Evolutionary conservation across 108 stramenopile genomes (phyloP).

Genomic region (Cyclotella baltica): DNA sequence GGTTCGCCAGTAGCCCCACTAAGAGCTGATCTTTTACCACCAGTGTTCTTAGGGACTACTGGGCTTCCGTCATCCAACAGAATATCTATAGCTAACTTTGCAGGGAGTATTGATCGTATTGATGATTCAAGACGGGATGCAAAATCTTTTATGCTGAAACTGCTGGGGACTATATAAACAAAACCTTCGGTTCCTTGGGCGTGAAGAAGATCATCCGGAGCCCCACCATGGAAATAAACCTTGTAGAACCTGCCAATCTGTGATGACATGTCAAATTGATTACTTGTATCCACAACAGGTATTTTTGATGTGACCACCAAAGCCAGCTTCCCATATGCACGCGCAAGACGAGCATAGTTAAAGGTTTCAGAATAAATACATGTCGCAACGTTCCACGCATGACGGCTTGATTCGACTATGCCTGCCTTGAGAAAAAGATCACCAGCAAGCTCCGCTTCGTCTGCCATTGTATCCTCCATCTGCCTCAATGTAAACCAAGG

Average conservation of each 20-base stretch:
- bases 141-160: conserved; percentile 73
- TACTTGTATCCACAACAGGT: conserved; percentile 76
- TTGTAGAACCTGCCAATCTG: conserved; percentile 86
- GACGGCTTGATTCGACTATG: conserved; percentile 84
- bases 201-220: conserved; percentile 87
- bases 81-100: conserved; percentile 83
- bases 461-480: conserved; percentile 87
- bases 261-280: conserved; percentile 71
- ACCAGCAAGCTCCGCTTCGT: conserved; percentile 84
- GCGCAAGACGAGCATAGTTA: conserved; percentile 78
- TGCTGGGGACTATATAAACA: conserved; percentile 77
- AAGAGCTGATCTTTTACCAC: conserved; percentile 47
- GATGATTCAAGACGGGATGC: conserved; percentile 69
- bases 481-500: conserved; percentile 79
- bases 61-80: conserved; percentile 85
- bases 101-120: conserved; percentile 78
- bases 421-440: conserved; percentile 83
- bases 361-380: conserved; percentile 83
- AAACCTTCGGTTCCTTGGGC: conserved; percentile 65
- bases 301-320: conserved; percentile 74
- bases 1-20: conserved; percentile 76
- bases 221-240: conserved; percentile 92
- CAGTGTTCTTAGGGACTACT: conserved; percentile 21
- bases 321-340: conserved; percentile 74
- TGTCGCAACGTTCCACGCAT: conserved; percentile 77